Base-by-base conservation (phyloP, 2,329 filamentous ascomycete genomes). In the Dryadomyces sulphureus region DNA sequence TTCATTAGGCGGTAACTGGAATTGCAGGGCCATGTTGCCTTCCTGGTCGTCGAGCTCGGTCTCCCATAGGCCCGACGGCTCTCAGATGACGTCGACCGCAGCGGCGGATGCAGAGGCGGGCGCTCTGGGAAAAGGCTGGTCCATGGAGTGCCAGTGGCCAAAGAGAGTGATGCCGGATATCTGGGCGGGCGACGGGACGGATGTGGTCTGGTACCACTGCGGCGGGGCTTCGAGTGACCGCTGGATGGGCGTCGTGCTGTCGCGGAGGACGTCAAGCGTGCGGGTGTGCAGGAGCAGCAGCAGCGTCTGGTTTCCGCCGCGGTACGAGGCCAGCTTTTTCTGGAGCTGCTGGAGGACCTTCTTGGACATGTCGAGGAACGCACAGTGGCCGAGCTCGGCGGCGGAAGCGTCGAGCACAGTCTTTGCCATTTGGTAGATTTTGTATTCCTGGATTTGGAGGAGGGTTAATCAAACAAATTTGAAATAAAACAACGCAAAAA, bases 341-440 rank as follows among this genome's bases (percentile, higher is more conserved):
- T 65, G 63, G 6, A 69, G 53, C 32, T 60, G 60, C 27, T 56
- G 48, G 1, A 69, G 55, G 11, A 68, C 60, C 12, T 62, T 59
- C 2, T 56, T 55, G 0, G 64, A 59, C 12, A 56, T 56, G 12
- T 57, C 38, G 27, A 32, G 6, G 5, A 16, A 17, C 12, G n/a
- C 17, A 2, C 20, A 17, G 14, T 7, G 27, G 16, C 20, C 38
- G 14, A 25, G 8, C 12, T 16, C 45, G 21, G 11, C 7, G 50
- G 59, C 54, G 40, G 66, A 55, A 2, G 62, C 61, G 25, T 69
- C 66, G 17, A 62, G 60, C 1, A 69, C 65, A 0, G 65, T 64
- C 11, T 60, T 66, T 1, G 67, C 66, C 39, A 69, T 69, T 48
- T 69, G 65, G 43, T 62, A 69, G 2, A 66, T 66, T 43, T 69